Evolutionary conservation across 345 rosid species (phyloP), one percentile per base, ranked within the genome.

Genomic region (Stellera chamaejasme): DNA sequence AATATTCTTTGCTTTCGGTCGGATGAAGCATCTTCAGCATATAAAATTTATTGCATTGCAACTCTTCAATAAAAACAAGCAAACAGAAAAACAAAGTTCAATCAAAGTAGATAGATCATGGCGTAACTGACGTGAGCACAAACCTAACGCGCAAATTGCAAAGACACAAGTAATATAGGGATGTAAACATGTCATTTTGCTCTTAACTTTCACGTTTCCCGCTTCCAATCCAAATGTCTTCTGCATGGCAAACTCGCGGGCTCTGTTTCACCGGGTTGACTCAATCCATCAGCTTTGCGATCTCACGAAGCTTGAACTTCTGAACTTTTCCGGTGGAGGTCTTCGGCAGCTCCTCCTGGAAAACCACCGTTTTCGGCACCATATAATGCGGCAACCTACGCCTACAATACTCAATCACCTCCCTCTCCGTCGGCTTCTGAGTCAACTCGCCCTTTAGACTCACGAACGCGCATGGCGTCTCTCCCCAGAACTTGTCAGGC

Each of bases 311-410:
- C 47, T 73, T 48, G 58, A 64, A 79, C 71, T 82, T 79, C 63
- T 79, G 74, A 43, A 84, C 65, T 67, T 84, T 82, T 46, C 84
- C 92, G 0, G 92, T 82, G 3, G 85, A 70, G 13, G 88, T 82
- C 65, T 74, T 82, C 1, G 91, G 85, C 50, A 84, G 69, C 60
- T 84, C 80, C 10, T 70, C 74, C 15, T 51, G 63, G 42, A 82
- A 71, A 48, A 72, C 74, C 39, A 79, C 82, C n/a, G 64, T 71
- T 60, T 72, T 79, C 0, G 88, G 91, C 52, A 74, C 80, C 88
- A 84, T 84, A 55, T 66, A 84, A 49, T 46, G 74, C 2, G 88
- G 81, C 69, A 82, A 27, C 59, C 61, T 75, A 13, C 41, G 78
- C 59, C 75, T 82, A 3, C 80, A 79, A 52, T 57, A 79, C 12